These are phyloP conservation scores for Gossypium arboreum DNA, from an alignment of 345 rosid species.

Conservation along the genomic window DNA sequence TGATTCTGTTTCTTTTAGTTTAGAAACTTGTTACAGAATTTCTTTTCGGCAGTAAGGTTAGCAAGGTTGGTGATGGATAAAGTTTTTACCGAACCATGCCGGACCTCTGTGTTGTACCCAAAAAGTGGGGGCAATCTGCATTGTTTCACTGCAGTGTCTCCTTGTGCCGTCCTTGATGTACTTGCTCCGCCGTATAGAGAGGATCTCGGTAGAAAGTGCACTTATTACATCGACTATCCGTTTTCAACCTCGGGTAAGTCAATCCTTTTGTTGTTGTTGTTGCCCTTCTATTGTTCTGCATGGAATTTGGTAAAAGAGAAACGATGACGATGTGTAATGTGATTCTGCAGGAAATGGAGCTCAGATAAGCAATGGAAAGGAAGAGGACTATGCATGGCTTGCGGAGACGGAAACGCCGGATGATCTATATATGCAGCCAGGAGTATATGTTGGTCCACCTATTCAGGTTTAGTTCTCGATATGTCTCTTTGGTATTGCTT, in stretches of 20 bases:
- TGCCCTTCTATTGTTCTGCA: background rate
- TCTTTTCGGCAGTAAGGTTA: constrained; percentile 55
- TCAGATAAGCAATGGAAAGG: constrained; percentile 38
- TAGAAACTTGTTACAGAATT: background rate
- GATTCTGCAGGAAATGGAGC: constrained; percentile 36
- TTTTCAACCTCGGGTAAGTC: constrained; percentile 55
- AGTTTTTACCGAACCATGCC: constrained; percentile 61
- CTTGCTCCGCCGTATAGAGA: constrained; percentile 87
- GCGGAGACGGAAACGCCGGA: constrained; percentile 65
- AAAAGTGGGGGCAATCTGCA: constrained; percentile 85
- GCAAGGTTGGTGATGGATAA: constrained; percentile 60
- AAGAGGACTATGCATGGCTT: constrained; percentile 82
- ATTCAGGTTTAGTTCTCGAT: constrained; percentile 35
- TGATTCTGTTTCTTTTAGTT: background rate
- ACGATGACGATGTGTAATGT: background rate
- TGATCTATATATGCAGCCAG: constrained; percentile 71
- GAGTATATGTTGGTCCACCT: constrained; percentile 62
- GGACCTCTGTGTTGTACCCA: constrained; percentile 70
- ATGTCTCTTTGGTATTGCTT: background rate
- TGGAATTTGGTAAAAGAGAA: background rate
- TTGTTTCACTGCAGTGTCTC: constrained; percentile 84
- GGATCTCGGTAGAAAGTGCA: constrained; percentile 67
- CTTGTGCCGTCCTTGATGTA: constrained; percentile 86
- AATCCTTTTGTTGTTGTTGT: background rate
- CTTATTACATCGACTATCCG: constrained; percentile 81